A percentile compares a stretch with the other conserved stretches of the same genome.
These are phyloP conservation scores for Rhizopogon vinicolor DNA, from an alignment of 768 basidiomycete genomes.

Conservation along the genomic window DNA sequence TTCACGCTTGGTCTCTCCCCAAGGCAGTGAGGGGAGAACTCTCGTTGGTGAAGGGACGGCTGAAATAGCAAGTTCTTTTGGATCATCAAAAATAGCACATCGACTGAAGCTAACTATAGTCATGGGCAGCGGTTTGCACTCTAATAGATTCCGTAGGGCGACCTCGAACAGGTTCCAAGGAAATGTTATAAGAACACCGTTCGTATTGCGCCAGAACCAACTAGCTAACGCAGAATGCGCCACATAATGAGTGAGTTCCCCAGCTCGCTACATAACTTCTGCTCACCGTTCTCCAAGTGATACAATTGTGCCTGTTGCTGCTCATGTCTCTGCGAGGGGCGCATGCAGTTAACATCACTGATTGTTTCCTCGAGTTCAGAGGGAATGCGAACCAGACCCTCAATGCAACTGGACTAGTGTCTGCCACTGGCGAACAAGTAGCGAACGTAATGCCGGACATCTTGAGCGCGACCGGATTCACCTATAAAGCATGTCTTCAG, in stretches of 20 bases:
- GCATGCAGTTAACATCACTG: conserved; percentile 2
- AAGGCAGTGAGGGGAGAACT: no score
- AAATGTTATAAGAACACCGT: neutral
- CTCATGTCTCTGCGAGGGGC: neutral
- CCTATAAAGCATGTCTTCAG: conserved; percentile 3
- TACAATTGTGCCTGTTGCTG: neutral
- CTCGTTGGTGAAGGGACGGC: no score
- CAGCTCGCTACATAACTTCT: neutral
- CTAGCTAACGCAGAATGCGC: neutral
- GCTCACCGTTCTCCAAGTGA: neutral
- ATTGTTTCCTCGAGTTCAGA: conserved; percentile 9
- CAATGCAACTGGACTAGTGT: neutral
- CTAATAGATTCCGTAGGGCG: no score
- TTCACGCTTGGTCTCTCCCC: no score
- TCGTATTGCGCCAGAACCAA: neutral
- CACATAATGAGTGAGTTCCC: neutral
- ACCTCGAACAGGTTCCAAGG: no score
- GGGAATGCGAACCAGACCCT: neutral
- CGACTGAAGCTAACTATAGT: no score
- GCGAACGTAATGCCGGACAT: neutral
- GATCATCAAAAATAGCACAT: no score
- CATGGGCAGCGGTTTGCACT: no score
- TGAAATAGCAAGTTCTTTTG: no score
- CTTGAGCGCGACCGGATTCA: conserved; percentile 7
- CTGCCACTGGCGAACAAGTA: neutral